Evolutionary conservation across 176 grass and related monocot species (phyloP), one percentile per base, ranked within the genome.

Genomic region (Oryza longistaminata): DNA sequence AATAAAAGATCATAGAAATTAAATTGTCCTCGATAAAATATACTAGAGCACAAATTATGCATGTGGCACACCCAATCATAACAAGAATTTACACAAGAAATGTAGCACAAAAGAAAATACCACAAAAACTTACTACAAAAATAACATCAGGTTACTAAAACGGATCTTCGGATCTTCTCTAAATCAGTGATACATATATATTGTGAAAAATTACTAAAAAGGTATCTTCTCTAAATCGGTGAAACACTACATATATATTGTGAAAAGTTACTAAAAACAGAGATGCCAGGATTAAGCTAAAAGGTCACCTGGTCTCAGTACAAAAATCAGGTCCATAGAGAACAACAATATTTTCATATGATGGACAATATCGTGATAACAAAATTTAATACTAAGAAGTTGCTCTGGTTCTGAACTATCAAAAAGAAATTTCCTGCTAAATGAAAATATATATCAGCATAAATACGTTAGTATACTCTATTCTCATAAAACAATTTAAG

Each of bases 341-440:
- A 17, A 31, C 19, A 66, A 81, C 5, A 43, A 76, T 44, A 80
- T 16, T 27, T 83, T 64, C 52, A 52, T 52, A 64, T 37, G n/a
- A 52, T 43, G 17, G 22, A 78, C 12, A 8, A 13, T 64, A 83
- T 26, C 44, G 6, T 50, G 11, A 79, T 31, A 67, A 81, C 44
- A 49, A 80, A 66, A 86, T 5, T 66, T 42, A 24, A 9, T 75
- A 25, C 10, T 72, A 81, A 45, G 19, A 55, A 45, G 13, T 71
- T 85, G 29, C 26, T 68, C 45, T 53, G 25, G 70, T 76, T 64
- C 71, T 85, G 29, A 71, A 85, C 42, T 67, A 29, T 26, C n/a
- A 73, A 16, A 68, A 73, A 6, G 9, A 55, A 84, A 60, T 45
- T 43, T 25, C 71, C 15, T 19, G n/a, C 29, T 66, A 15, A 66